phyloP scores from a whole-genome alignment of 179 eudicot genomes.

The Nepenthes alata region DNA sequence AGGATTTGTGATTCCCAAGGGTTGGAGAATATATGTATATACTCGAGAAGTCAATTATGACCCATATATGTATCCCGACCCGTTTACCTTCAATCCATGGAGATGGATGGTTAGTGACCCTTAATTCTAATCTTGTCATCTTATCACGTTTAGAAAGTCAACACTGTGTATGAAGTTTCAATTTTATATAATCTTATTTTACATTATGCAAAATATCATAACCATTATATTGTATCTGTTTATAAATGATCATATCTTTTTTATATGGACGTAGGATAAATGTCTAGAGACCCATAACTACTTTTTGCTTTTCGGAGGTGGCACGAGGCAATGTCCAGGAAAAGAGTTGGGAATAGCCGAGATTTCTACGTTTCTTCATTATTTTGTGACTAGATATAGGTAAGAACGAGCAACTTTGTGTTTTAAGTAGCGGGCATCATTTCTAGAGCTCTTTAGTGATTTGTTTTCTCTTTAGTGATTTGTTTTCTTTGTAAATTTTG shows the following conservation, averaged over 20 bases:
- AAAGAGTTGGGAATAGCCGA: slow-evolving; percentile 89
- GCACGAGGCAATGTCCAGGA: slow-evolving; percentile 87
- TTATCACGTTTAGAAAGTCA: no score
- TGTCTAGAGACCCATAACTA: slow-evolving; percentile 49
- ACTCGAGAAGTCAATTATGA: slow-evolving; percentile 86
- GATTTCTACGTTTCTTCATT: slow-evolving; percentile 83
- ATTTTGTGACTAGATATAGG: slow-evolving; percentile 83
- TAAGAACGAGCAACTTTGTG: slow-evolving; percentile 23
- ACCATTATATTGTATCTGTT: no score
- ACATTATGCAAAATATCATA: no score
- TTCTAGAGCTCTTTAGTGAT: no score
- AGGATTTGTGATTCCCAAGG: slow-evolving; percentile 79
- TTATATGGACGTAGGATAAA: slow-evolving; percentile 36
- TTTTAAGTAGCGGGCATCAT: no score
- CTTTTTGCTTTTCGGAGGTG: slow-evolving; percentile 79
- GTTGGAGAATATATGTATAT: slow-evolving; percentile 98
- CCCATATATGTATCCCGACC: slow-evolving; percentile 58
- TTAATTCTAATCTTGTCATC: no score
- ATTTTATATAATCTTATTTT: no score
- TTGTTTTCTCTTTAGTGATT: no score
- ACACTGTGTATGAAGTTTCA: no score
- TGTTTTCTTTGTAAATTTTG: no score
- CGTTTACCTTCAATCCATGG: slow-evolving; percentile 80
- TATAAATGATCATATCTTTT: not conserved
- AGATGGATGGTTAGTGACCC: slow-evolving; percentile 75